Evolutionary conservation across 1,284 basidiomycete genomes (phyloP).

Genomic region (Leccinum solheimii): DNA sequence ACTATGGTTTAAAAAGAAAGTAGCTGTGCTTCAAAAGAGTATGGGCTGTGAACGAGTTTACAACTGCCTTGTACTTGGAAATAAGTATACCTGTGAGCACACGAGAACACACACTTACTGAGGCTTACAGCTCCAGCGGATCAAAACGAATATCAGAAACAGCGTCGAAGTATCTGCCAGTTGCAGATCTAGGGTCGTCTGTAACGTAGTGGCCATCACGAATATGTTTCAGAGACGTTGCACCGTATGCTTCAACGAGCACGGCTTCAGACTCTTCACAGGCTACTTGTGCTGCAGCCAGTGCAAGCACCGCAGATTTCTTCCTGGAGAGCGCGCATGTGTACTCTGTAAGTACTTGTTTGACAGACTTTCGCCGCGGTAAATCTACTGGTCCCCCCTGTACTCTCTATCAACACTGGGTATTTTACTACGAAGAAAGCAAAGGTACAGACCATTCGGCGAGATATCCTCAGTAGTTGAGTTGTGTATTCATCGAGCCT

Average conservation of each 20-base stretch:
- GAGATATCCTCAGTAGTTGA: not conserved
- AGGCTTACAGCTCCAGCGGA: not conserved
- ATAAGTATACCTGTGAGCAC: not conserved
- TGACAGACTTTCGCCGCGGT: not conserved
- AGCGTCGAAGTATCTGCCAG: not conserved
- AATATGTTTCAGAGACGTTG: not conserved
- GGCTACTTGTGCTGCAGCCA: not conserved
- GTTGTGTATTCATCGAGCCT: not conserved
- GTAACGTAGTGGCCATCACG: not conserved
- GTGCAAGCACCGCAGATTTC: not conserved
- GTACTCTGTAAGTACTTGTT: not conserved
- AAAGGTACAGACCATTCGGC: not conserved
- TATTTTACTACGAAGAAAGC: not conserved
- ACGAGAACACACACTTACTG: not conserved
- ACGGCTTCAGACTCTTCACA: not conserved
- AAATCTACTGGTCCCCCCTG: not conserved
- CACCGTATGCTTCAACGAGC: not conserved
- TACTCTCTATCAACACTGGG: not conserved
- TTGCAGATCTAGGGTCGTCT: not conserved
- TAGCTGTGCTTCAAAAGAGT: too few species aligned
- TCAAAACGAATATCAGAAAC: not conserved
- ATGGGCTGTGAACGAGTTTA: too few species aligned
- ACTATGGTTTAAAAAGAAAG: too few species aligned
- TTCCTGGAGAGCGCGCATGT: not conserved
- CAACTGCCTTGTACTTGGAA: too few species aligned